phyloP scores from a whole-genome alignment of 164 flowering plant genomes.

The Nymphaea colorata region DNA sequence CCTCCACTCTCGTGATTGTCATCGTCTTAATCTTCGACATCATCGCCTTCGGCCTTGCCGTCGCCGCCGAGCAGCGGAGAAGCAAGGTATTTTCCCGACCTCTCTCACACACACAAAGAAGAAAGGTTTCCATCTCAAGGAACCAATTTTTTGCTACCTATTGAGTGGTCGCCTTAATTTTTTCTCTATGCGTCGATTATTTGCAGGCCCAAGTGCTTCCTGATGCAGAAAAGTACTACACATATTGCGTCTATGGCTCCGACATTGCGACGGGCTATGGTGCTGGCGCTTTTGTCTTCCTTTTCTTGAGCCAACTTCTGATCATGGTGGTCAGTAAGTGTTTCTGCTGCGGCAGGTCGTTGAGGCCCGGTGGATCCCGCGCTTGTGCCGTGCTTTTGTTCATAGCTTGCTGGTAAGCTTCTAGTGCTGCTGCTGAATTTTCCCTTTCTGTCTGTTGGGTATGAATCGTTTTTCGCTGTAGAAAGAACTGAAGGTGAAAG shows the following conservation, averaged over 20 bases:
- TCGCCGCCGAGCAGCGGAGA: conserved; percentile 2
- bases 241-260: conserved; percentile 2
- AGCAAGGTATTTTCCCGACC: background rate
- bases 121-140: no score
- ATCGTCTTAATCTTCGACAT: conserved; percentile 2
- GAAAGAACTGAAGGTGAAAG: no score
- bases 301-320: conserved; percentile 2
- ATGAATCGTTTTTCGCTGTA: background rate
- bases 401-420: conserved; percentile 2
- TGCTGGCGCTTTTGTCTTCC: conserved; percentile 2
- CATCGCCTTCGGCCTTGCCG: conserved; percentile 5
- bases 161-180: background rate
- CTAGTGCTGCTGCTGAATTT: background rate
- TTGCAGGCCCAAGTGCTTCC: conserved; percentile 1
- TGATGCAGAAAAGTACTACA: background rate
- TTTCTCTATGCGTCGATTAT: background rate
- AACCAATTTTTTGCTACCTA: background rate
- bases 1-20: background rate
- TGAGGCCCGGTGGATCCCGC: conserved; percentile 1
- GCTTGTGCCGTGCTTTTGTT: conserved; percentile 4
- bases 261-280: conserved; percentile 4
- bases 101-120: background rate
- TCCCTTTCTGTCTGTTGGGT: background rate
- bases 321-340: background rate
- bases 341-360: conserved; percentile 3